Percentiles rank a stretch among this genome's conserved stretches.
Evolutionary conservation across 73 alveolate species (phyloP).

Genomic region (Stentor coeruleus): DNA sequence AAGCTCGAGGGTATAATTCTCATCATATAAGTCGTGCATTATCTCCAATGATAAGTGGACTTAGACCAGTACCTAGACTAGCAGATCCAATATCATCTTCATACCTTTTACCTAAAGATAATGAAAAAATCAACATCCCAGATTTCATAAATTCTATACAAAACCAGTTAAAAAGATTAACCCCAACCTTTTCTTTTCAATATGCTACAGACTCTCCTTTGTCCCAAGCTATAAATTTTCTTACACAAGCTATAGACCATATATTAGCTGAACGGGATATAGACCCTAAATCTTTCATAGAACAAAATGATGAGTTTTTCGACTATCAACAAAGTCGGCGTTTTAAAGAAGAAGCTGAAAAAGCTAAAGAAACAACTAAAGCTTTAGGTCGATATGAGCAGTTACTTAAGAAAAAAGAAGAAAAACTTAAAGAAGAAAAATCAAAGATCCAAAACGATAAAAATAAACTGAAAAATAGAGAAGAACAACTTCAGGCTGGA

Average conservation of each 20-base stretch:
- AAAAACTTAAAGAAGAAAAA: background rate
- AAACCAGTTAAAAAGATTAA: background rate
- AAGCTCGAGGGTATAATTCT: background rate
- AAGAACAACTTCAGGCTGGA: background rate
- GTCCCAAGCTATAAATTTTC: background rate
- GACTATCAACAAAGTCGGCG: background rate
- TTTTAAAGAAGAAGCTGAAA: background rate
- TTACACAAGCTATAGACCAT: background rate
- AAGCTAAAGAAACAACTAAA: background rate
- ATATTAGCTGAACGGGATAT: background rate
- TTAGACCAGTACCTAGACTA: background rate
- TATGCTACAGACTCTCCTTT: background rate
- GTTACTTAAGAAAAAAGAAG: background rate
- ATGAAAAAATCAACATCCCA: background rate
- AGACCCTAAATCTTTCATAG: background rate
- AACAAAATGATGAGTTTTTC: background rate
- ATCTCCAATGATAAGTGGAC: background rate
- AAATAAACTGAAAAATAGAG: background rate
- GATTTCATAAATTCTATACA: background rate
- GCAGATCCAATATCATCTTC: background rate
- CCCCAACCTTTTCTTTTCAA: background rate
- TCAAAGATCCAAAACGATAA: background rate
- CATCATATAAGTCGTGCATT: background rate
- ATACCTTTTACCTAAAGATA: too few species aligned
- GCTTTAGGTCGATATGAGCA: background rate